Base-by-base conservation (phyloP, 176 grass and related monocot species). In the Rhynchospora tenuis region DNA sequence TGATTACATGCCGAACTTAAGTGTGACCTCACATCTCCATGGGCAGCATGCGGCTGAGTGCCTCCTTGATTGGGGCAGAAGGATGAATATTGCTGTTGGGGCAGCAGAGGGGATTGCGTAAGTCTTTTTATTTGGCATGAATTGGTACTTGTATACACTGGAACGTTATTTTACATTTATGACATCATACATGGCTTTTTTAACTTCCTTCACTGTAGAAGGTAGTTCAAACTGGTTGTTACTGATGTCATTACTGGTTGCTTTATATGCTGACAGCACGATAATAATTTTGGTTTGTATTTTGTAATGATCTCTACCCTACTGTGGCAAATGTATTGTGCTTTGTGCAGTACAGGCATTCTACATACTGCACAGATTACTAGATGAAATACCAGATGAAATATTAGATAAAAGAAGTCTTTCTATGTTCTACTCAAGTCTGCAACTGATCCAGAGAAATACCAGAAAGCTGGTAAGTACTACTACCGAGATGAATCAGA, bases 31-130 rank as follows among this genome's bases (percentile, higher is more conserved):
- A 51, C 94, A 97, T 74, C 90, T 97, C 59, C 94, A 97, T 83
- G 92, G 94, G 46, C 92, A 94, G 14, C 88, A 94, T 26, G 86
- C 94, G 17, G 73, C 80, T n/a, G 92, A 94, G 59, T 90, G 92
- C 60, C 83, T 76, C 85, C 94, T 97, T 69, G 66, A 84, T 38
- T 97, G 94, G 92, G 84, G 80, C 52, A 77, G 88, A 84, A 87
- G 94, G 66, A 92, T 97, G 85, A 92, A 86, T 28, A 97, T 97
- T 24, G 92, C 94, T 2, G 78, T 88, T 4, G 90, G 88, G 56
- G 91, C 94, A 12, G 94, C 94, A 19, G 94, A 97, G 83, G 94
- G 94, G 22, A 94, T 94, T 0, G 85, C 92, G 94, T 97, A 97
- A 92, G 94, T 82, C 33, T 79, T 22, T 33, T 56, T 70, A 24